Base-by-base conservation (phyloP, 1,139 yeast species). In the Magnusiomyces fungicola region DNA sequence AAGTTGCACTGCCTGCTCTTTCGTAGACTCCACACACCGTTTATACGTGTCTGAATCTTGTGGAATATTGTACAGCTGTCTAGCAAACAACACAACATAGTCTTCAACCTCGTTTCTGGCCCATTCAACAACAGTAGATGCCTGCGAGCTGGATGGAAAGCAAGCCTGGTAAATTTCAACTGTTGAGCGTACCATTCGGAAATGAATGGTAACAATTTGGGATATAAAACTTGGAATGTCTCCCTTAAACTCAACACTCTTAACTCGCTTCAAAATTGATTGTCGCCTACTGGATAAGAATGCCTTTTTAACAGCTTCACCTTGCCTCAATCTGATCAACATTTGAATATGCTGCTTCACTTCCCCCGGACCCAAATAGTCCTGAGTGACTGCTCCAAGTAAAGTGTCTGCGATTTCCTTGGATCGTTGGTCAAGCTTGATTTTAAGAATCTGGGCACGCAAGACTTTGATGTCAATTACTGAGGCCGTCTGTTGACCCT, bases 61-160 rank as follows among this genome's bases (percentile, higher is more conserved):
- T 45, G 79, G 73, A 10, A 87, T 79, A 19, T 85, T 88, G 55
- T 80, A 73, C 36, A 88, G 68, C 59, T 85, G 92, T 52, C 84
- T 78, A 46, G 81, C 78, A 58, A 88, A 75, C 22, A 80, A 68
- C 18, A 69, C 68, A 33, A 81, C 79, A 58, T 84, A 82, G 48
- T 72, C 71, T 47, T 79, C 76, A 33, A 86, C 79, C 61, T 83
- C 87, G 1, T 74, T 76, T 50, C 78, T 76, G 42, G 86, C 80
- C 96, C 96, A 88, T 46, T 75, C 74, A 1, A 79, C 79, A 3
- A 81, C 69, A 55, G 66, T 70, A 59, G 71, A 71, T 49, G 68
- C 55, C 9, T 65, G 65, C 12, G 66, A 61, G 21, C 46, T 47
- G 29, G 37, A 24, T 3, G 52, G 52, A 57, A 78, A 81, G 30